A percentile compares a stretch with the other conserved stretches of the same genome.
Evolutionary conservation across 192 early-diverging fungal species (phyloP).

Genomic region (Coemansia sp.): DNA sequence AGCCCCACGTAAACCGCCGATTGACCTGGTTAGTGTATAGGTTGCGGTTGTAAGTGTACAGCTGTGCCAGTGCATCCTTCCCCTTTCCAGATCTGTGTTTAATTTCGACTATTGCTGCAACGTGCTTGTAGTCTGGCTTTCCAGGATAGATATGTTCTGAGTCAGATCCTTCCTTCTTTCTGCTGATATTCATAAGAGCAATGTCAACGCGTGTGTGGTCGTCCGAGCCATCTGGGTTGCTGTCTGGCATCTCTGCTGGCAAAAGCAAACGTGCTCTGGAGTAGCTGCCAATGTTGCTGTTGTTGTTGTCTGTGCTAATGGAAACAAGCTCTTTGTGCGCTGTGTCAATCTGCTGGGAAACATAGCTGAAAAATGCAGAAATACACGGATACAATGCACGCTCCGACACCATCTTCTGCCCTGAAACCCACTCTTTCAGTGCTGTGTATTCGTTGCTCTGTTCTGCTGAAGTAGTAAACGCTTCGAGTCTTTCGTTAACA

Average conservation of each 20-base stretch:
- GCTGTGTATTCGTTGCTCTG: background rate
- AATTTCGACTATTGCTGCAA: background rate
- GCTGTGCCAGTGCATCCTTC: conserved; percentile 3
- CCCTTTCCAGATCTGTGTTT: background rate
- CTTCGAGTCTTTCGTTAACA: too few species aligned
- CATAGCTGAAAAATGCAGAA: conserved; percentile 6
- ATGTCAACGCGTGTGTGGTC: conserved; percentile 7
- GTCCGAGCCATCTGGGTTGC: background rate
- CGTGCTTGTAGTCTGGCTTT: background rate
- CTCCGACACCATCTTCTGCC: background rate
- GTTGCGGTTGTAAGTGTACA: conserved; percentile 8
- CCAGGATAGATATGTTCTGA: background rate
- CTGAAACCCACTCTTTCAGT: too few species aligned
- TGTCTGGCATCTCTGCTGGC: background rate
- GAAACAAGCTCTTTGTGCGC: background rate
- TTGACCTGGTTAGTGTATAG: conserved; percentile 12
- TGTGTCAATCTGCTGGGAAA: background rate
- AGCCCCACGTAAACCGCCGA: conserved; percentile 25
- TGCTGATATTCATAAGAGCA: background rate
- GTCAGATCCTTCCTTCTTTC: background rate
- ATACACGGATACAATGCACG: conserved; percentile 2
- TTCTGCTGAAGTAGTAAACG: too few species aligned
- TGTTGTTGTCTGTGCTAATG: background rate
- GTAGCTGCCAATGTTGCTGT: background rate
- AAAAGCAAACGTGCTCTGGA: background rate